Conservation (phyloP, 2,329 filamentous ascomycete species). For the Ophiostoma quercus region DNA sequence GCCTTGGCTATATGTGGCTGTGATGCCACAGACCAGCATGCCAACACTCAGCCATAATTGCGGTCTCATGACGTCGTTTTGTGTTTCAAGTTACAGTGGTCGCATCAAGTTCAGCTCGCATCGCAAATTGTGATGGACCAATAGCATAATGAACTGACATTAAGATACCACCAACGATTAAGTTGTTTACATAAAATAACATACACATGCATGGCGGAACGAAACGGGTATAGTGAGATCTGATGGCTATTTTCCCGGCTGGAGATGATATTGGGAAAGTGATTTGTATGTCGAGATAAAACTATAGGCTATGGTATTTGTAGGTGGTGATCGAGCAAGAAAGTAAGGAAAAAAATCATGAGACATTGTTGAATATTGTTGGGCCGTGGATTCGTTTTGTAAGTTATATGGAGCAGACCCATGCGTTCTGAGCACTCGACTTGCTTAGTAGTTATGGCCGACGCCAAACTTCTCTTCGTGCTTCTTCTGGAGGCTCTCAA, state of each 20-base stretch:
- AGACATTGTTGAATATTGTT: neutral
- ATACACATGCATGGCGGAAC: neutral
- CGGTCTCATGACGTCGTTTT: neutral
- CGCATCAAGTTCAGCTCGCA: neutral
- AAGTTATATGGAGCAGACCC: neutral
- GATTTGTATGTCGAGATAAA: slow-evolving; percentile 2
- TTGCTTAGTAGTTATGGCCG: slow-evolving; percentile 27
- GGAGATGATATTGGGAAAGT: neutral
- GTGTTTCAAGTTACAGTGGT: neutral
- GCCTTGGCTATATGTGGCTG: neutral
- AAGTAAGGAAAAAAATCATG: neutral
- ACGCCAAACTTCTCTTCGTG: slow-evolving; percentile 29
- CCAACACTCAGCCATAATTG: neutral
- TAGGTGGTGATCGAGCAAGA: neutral
- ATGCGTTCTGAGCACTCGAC: neutral
- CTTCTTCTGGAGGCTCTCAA: slow-evolving; percentile 30
- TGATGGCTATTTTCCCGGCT: neutral
- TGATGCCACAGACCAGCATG: neutral
- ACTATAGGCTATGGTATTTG: slow-evolving; percentile 3
- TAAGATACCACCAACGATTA: neutral
- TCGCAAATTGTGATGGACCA: neutral
- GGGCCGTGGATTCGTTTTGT: neutral
- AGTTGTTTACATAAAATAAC: neutral
- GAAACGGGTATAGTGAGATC: neutral
- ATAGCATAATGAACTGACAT: neutral